Conservation (phyloP, 495 filamentous ascomycete genomes). For the Penicillium coprophilum region DNA sequence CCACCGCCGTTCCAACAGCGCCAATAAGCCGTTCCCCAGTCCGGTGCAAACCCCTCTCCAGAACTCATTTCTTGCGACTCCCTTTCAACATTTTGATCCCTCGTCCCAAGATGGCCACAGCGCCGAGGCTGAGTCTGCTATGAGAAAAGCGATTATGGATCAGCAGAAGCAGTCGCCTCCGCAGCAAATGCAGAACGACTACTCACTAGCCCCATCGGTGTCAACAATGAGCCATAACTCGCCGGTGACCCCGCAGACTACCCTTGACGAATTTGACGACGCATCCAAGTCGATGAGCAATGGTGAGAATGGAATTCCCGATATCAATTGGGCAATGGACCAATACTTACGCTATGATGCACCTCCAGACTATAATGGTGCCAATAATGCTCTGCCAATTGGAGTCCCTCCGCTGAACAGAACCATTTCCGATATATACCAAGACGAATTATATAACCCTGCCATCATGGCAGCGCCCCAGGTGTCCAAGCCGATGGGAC, state of each 20-base stretch:
- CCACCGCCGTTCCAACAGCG: slow-evolving; percentile 36
- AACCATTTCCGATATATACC: slow-evolving; percentile 80
- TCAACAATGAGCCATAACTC: slow-evolving; percentile 57
- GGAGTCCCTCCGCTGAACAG: slow-evolving; percentile 76
- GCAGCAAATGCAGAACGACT: slow-evolving; percentile 37
- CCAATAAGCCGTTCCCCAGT: slow-evolving; percentile 49
- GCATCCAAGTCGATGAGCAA: slow-evolving; percentile 44
- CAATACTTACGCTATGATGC: slow-evolving; percentile 60
- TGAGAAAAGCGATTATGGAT: slow-evolving; percentile 57
- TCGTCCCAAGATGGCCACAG: slow-evolving; percentile 42
- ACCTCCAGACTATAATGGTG: slow-evolving; percentile 46
- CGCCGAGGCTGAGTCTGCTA: slow-evolving; percentile 49
- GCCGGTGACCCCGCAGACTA: slow-evolving; percentile 57
- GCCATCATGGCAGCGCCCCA: slow-evolving; percentile 54
- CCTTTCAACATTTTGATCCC: slow-evolving; percentile 50
- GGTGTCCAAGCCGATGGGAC: slow-evolving; percentile 41
- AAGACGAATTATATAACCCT: slow-evolving; percentile 83
- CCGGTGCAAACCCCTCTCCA: slow-evolving; percentile 47
- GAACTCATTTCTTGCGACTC: slow-evolving; percentile 43
- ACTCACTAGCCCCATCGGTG: slow-evolving; percentile 54
- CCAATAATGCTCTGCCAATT: slow-evolving; percentile 36
- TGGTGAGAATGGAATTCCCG: slow-evolving; percentile 52
- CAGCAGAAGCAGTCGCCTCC: slow-evolving; percentile 43
- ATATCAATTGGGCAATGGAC: slow-evolving; percentile 54
- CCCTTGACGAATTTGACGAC: slow-evolving; percentile 53